phyloP scores from a whole-genome alignment of 2,329 filamentous ascomycete species.

The Chaetomium sp. region DNA sequence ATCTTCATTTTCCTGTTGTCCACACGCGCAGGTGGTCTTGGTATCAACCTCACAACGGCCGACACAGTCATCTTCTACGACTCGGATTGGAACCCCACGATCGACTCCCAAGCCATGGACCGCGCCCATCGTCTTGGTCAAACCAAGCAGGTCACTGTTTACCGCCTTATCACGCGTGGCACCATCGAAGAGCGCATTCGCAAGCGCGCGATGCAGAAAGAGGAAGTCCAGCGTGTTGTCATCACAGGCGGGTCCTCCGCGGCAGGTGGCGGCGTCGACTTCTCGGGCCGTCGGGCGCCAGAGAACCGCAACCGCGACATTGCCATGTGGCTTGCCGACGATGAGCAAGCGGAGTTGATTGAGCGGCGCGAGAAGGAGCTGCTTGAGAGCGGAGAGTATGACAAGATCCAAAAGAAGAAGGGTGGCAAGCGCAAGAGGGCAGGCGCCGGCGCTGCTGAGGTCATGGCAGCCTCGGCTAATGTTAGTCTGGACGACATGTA shows the following conservation, averaged over 20 bases:
- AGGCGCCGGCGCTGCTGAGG: not conserved
- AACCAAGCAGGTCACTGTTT: conserved; percentile 92
- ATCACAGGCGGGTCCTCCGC: conserved; percentile 69
- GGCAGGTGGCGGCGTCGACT: conserved; percentile 68
- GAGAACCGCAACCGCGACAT: conserved; percentile 98
- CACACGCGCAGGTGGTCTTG: conserved; percentile 91
- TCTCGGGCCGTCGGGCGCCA: conserved; percentile 79
- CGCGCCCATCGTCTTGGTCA: conserved; percentile 95
- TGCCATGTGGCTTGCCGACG: conserved; percentile 96
- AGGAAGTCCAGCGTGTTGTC: conserved; percentile 95
- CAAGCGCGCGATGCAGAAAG: conserved; percentile 94
- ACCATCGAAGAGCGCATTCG: conserved; percentile 98
- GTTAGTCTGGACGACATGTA: conserved; percentile 94
- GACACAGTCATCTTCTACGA: conserved; percentile 99
- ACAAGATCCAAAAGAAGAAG: conserved; percentile 53
- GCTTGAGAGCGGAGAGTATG: conserved; percentile 62
- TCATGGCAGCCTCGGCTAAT: conserved; percentile 25
- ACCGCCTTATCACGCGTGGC: conserved; percentile 90
- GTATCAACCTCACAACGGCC: conserved; percentile 93
- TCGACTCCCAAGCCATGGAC: conserved; percentile 98
- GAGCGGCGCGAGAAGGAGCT: conserved; percentile 88
- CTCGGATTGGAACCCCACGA: conserved; percentile 98
- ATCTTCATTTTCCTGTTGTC: conserved; percentile 97
- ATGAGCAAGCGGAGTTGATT: conserved; percentile 90
- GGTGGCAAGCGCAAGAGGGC: conserved; percentile 49